A percentile compares a stretch with the other conserved stretches of the same genome.
These are phyloP conservation scores for Debaryomyces singareniensis DNA, from an alignment of 1,139 yeast genomes.

Conservation along the genomic window DNA sequence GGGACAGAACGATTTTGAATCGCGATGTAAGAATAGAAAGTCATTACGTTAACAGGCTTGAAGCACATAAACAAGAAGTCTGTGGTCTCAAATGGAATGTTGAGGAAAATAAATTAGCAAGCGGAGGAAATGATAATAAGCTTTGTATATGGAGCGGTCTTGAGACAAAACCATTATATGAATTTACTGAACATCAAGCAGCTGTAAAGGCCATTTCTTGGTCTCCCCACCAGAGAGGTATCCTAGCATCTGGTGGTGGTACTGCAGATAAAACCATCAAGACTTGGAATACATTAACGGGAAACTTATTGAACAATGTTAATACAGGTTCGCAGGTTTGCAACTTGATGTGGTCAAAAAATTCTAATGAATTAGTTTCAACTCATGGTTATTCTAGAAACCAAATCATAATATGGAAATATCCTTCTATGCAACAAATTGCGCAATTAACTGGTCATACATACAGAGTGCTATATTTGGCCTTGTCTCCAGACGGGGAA, in stretches of 20 bases:
- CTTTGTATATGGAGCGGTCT: constrained; percentile 85
- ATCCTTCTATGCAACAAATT: constrained; percentile 86
- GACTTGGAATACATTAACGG: constrained; percentile 88
- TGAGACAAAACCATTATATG: constrained; percentile 61
- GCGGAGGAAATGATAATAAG: constrained; percentile 92
- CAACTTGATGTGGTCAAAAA: constrained; percentile 87
- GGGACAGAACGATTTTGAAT: constrained; percentile 80
- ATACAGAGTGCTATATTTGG: constrained; percentile 80
- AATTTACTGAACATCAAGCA: constrained; percentile 79
- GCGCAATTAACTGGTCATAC: constrained; percentile 95
- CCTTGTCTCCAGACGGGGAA: constrained; percentile 95
- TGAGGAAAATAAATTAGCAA: constrained; percentile 80
- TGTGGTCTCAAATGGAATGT: constrained; percentile 95
- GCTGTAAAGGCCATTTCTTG: constrained; percentile 94
- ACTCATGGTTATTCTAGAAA: constrained; percentile 93
- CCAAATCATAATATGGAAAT: constrained; percentile 92
- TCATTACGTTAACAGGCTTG: constrained; percentile 68
- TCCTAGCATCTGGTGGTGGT: constrained; percentile 95
- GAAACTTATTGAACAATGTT: constrained; percentile 64
- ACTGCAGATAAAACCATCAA: constrained; percentile 89
- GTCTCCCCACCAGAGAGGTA: constrained; percentile 96
- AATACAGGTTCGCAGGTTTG: constrained; percentile 97
- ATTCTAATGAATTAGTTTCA: constrained; percentile 85
- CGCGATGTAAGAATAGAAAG: constrained; percentile 88
- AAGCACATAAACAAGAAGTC: constrained; percentile 85